Evolutionary conservation across 176 grass and related monocot genomes (phyloP).

Genomic region (Lolium perenne): DNA sequence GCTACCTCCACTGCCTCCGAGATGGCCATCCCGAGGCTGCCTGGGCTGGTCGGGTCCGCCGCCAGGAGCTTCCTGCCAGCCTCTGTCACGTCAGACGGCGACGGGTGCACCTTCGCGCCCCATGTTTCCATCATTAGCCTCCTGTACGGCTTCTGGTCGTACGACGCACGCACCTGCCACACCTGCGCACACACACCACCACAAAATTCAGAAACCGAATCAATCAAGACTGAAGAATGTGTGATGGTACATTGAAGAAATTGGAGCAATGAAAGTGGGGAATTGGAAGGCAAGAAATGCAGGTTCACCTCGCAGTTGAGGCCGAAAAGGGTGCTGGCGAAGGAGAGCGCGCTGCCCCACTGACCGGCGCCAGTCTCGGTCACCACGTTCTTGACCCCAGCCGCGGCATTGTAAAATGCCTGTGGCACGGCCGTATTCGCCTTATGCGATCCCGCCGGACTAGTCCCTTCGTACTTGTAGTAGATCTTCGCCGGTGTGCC

Average conservation of each 20-base stretch:
- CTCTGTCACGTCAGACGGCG: constrained; percentile 70
- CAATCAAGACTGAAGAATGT: not conserved
- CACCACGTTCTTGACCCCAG: constrained; percentile 81
- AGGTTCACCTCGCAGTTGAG: constrained; percentile 74
- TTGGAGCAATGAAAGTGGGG: not conserved
- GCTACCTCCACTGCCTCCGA: constrained; percentile 95
- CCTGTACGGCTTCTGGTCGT: constrained; percentile 94
- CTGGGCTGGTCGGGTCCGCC: constrained; percentile 67
- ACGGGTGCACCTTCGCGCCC: constrained; percentile 90
- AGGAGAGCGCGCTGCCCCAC: constrained; percentile 96
- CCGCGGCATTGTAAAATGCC: constrained; percentile 83
- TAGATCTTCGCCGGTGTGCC: constrained; percentile 93
- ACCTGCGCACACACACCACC: constrained; percentile 40
- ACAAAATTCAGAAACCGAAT: not conserved
- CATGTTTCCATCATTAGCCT: constrained; percentile 97
- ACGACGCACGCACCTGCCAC: constrained; percentile 96
- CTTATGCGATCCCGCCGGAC: constrained; percentile 94
- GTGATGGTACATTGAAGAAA: not conserved
- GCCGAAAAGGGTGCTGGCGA: constrained; percentile 86
- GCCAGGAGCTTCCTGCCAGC: constrained; percentile 63
- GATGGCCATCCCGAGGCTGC: constrained; percentile 94
- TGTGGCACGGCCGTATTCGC: constrained; percentile 95
- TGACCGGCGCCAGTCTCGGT: constrained; percentile 97
- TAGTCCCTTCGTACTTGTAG: constrained; percentile 99
- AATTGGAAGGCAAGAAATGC: not conserved